Conservation (phyloP, 192 early-diverging fungal genomes). For the Coemansia sp. region DNA sequence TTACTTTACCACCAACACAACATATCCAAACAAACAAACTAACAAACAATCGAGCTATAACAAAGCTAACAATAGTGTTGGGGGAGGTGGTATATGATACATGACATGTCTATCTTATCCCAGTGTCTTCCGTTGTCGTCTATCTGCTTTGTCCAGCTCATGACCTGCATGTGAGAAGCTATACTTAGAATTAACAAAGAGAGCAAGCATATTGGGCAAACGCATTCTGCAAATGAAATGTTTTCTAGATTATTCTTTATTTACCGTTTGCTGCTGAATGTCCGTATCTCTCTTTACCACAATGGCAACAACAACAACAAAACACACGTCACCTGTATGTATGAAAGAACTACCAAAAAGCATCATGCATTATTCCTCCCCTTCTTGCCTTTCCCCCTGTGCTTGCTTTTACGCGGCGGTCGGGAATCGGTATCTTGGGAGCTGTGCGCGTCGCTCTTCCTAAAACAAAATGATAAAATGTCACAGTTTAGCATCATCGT, state of each 20-base stretch:
- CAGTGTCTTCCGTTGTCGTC: background rate
- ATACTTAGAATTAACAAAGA: background rate
- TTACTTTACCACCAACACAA: background rate
- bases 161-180: background rate
- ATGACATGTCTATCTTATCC: too few species aligned
- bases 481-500: background rate
- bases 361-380: slow-evolving; percentile 7
- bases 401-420: background rate
- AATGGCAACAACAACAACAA: background rate
- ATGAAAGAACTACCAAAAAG: too few species aligned
- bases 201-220: too few species aligned
- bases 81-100: background rate
- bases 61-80: background rate
- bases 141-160: background rate
- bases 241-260: background rate
- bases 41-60: too few species aligned
- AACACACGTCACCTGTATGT: background rate
- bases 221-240: background rate
- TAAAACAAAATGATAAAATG: slow-evolving; percentile 24
- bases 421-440: slow-evolving; percentile 28
- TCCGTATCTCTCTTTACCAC: too few species aligned
- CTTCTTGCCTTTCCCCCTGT: slow-evolving; percentile 6
- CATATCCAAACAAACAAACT: background rate
- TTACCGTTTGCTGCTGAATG: too few species aligned
- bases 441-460: slow-evolving; percentile 44